Conservation (phyloP, 225 moss, liverwort and hornwort genomes). For the Lunularia cruciata region DNA sequence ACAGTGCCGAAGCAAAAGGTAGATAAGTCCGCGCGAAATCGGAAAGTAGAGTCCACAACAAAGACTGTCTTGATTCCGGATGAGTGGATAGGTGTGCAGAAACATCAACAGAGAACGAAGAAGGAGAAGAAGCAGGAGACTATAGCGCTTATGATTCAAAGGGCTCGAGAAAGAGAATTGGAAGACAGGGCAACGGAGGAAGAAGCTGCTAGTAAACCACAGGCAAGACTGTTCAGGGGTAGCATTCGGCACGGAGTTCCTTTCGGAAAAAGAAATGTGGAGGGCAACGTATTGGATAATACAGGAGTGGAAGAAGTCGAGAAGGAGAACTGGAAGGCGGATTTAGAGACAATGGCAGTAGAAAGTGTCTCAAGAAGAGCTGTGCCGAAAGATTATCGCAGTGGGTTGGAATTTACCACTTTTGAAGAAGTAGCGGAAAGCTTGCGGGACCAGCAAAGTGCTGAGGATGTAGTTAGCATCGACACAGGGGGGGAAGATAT, state of each 20-base stretch:
- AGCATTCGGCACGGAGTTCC: slow-evolving; percentile 26
- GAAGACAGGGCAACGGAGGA: slow-evolving; percentile 52
- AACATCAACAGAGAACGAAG: slow-evolving; percentile 63
- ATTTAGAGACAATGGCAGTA: slow-evolving; percentile 22
- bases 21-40: background rate
- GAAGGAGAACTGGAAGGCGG: slow-evolving; percentile 14
- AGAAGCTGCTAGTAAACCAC: slow-evolving; percentile 43
- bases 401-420: slow-evolving; percentile 25
- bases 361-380: slow-evolving; percentile 22
- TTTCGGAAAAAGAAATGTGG: background rate
- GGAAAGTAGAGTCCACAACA: slow-evolving; percentile 7
- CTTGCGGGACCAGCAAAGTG: slow-evolving; percentile 8
- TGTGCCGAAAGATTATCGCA: slow-evolving; percentile 29
- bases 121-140: slow-evolving; percentile 68
- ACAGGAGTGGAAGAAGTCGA: slow-evolving; percentile 45
- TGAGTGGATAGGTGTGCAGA: slow-evolving; percentile 69
- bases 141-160: slow-evolving; percentile 50
- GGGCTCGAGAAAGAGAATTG: slow-evolving; percentile 53
- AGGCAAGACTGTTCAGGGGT: slow-evolving; percentile 46
- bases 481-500: background rate
- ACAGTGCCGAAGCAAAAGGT: slow-evolving; percentile 14
- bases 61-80: slow-evolving; percentile 60
- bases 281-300: slow-evolving; percentile 11
- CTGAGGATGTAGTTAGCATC: slow-evolving; percentile 1
- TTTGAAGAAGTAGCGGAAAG: slow-evolving; percentile 33